Base-by-base conservation (phyloP, 805 yeast species). In the Saccharomycopsis selenospora region DNA sequence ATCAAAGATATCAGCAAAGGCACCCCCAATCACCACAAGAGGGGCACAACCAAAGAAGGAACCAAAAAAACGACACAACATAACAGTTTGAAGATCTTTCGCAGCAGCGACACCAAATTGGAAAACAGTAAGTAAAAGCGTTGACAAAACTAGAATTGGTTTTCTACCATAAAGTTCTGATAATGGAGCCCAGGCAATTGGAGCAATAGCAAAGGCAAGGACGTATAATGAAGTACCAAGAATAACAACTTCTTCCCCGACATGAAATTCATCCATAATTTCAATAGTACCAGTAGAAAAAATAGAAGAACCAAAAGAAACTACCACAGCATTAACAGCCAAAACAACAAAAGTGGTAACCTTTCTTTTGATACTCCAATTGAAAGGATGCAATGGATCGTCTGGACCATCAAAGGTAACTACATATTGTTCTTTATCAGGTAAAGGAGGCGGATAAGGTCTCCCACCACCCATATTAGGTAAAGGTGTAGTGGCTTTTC, bases 171-270 rank as follows among this genome's bases (percentile, higher is more conserved):
- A 81, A 30, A 82, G 59, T 62, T 85, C 95, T n/a, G 91, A 82
- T 30, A 85, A 62, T 3, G 95, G 96, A 23, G 93, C 96, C 88
- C 93, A 90, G 30, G 87, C 59, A 45, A 90, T 70, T 3, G 98
- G 98, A 17, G 97, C 96, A 0, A 87, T 75, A 1, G 96, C 97
- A 66, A 89, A 91, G 8, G 97, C 98, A 38, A 88, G 64, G n/a
- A 90, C 96, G 58, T 78, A 90, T 23, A 89, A 70, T 0, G 96
- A 80, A 7, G 88, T 74, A 49, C 87, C 85, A 42, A 91, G 71
- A 20, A 85, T 75, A 11, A 84, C 82, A n/a, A 80, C 90, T 8
- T 79, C 84, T 4, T 59, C 53, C 38, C 85, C 82, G 43, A 90
- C 79, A 50, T 76, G 76, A 64, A 64, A 90, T 36, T 72, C 65